Base-by-base conservation (phyloP, 2,329 filamentous ascomycete species). In the Hypoxylon sp. region DNA sequence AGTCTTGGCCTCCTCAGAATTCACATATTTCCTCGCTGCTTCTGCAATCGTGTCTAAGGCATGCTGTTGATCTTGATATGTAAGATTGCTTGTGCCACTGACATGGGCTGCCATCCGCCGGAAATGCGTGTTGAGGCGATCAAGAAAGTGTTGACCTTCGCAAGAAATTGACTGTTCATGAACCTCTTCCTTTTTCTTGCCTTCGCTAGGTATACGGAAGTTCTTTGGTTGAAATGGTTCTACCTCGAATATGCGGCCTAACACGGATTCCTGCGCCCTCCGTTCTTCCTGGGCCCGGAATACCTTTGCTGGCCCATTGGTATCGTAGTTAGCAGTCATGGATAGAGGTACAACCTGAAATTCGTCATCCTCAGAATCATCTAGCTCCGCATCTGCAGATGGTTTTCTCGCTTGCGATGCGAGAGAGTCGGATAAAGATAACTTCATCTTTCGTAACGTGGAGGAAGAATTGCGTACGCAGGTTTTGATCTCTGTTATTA, bases 391-490 rank as follows among this genome's bases (percentile, higher is more conserved):
- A 19, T 82, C 81, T 6, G 79, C 74, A 5, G 76, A 72, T 5
- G 82, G 82, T 62, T 82, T 84, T 46, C 83, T 79, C 14, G 84
- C 81, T 72, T 82, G 80, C 45, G 73, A 74, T 1, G 86, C 87
- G 14, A 90, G 77, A 2, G 71, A 67, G 34, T 86, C 81, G 0
- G 88, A 90, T 63, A 91, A 84, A 3, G 89, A 90, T 13, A 91
- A 76, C 55, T 85, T 82, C 25, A 91, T 77, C 49, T 85, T 82
- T 21, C 80, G 84, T 21, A 91, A 79, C 0, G 86, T 87, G 1
- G 84, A 80, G 1, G 84, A 81, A 0, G 85, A 90, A 68, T 86
- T 85, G 10, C 80, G 80, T 23, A 91, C 78, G 71, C 87, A 89
- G 4, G 80, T 73, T 67, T 83, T 85, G 66, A 91, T 80, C 75